These are phyloP conservation scores for Tetrahymena thermophila DNA, from an alignment of 73 alveolate species.

Conservation along the genomic window DNA sequence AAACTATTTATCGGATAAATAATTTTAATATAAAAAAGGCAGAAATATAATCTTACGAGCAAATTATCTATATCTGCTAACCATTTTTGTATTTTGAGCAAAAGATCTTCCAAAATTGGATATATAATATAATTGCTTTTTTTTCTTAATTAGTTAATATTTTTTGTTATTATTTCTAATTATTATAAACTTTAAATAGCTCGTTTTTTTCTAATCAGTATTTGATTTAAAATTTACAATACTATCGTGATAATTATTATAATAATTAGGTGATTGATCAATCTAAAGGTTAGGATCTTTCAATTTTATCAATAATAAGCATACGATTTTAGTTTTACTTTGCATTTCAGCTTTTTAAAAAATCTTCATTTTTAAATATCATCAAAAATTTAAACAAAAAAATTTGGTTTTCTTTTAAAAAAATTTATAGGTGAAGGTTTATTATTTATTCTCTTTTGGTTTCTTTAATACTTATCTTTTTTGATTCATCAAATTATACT, in stretches of 20 bases:
- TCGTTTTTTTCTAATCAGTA: neutral
- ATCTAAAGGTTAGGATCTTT: neutral
- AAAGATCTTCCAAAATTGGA: neutral
- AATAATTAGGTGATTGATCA: neutral
- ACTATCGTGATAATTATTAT: neutral
- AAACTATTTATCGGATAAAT: neutral
- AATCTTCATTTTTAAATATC: neutral
- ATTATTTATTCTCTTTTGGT: neutral
- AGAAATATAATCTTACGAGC: neutral
- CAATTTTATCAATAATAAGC: neutral
- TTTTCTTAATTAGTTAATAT: too few species aligned
- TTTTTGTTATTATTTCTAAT: neutral
- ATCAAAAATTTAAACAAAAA: neutral
- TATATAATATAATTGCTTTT: neutral
- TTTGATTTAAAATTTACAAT: neutral
- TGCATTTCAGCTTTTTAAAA: too few species aligned
- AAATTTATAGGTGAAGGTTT: neutral
- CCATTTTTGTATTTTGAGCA: neutral
- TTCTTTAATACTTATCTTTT: too few species aligned
- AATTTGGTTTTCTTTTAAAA: neutral
- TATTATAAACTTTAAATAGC: neutral
- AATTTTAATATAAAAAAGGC: neutral
- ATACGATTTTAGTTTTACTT: neutral
- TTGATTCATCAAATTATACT: neutral
- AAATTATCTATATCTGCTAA: neutral